Conservation (phyloP, 1,139 yeast genomes). For the Tardiomyces blankii region DNA sequence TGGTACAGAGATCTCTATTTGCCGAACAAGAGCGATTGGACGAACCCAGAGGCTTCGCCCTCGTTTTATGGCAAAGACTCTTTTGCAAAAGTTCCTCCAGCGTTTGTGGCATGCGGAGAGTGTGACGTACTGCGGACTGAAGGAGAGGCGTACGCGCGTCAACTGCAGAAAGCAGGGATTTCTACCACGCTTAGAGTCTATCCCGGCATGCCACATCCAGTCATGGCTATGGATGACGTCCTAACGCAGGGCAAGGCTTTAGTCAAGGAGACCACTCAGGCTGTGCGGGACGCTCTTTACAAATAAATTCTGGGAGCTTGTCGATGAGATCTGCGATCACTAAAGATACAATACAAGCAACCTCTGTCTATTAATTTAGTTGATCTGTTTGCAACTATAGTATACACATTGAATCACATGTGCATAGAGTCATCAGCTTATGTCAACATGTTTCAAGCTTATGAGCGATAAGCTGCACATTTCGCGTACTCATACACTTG, state of each 20-base stretch:
- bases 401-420: too few relatives aligned
- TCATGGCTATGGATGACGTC: constrained; percentile 38
- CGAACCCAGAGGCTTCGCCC: constrained; percentile 37
- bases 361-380: too few relatives aligned
- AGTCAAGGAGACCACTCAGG: constrained; percentile 23
- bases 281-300: constrained; percentile 12
- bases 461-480: too few relatives aligned
- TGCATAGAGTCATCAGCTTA: too few relatives aligned
- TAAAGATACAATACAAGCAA: too few relatives aligned
- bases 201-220: constrained; percentile 38
- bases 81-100: constrained; percentile 33
- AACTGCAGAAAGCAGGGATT: constrained; percentile 32
- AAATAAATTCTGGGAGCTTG: background rate
- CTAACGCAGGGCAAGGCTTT: constrained; percentile 32
- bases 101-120: constrained; percentile 34
- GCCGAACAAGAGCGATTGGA: constrained; percentile 28
- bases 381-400: too few relatives aligned
- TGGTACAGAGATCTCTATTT: constrained; percentile 38
- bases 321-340: too few relatives aligned
- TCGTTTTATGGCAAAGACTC: constrained; percentile 33
- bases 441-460: too few relatives aligned
- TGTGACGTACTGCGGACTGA: constrained; percentile 38
- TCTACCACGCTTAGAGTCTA: constrained; percentile 28
- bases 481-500: too few relatives aligned
- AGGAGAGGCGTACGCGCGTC: constrained; percentile 34